Evolutionary conservation across 2,329 filamentous ascomycete species (phyloP).

Genomic region (Ploettnerulaceae sp.): DNA sequence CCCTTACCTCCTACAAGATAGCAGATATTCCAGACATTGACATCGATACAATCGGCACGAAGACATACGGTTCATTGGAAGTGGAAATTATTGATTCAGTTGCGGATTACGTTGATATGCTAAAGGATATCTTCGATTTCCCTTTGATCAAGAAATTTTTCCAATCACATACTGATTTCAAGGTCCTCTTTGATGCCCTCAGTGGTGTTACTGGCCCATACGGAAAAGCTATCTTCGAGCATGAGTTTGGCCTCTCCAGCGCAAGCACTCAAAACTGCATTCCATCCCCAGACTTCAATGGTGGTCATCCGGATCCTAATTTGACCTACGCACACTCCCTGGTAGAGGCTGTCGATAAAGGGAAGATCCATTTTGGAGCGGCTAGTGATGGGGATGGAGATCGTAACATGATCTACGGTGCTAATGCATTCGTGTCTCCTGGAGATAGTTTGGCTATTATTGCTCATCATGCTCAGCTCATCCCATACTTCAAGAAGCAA

Average conservation of each 20-base stretch:
- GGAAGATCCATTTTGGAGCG: constrained; percentile 89
- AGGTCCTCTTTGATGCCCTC: constrained; percentile 92
- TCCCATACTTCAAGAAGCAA: constrained; percentile 97
- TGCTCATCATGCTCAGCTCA: constrained; percentile 90
- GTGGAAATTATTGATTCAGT: constrained; percentile 95
- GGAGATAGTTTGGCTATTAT: constrained; percentile 98
- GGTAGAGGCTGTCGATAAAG: constrained; percentile 88
- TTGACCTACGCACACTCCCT: constrained; percentile 93
- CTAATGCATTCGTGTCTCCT: constrained; percentile 91
- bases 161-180: constrained; percentile 81
- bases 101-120: constrained; percentile 85
- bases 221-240: constrained; percentile 88
- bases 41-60: constrained; percentile 73
- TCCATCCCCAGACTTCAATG: constrained; percentile 91
- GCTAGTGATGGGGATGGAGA: constrained; percentile 96
- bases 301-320: constrained; percentile 96
- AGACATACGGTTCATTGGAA: constrained; percentile 80
- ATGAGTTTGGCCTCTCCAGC: constrained; percentile 78
- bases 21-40: constrained; percentile 83
- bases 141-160: constrained; percentile 94
- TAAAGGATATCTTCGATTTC: constrained; percentile 99
- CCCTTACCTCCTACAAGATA: constrained; percentile 86
- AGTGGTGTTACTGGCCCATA: constrained; percentile 95
- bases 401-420: constrained; percentile 99
- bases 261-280: constrained; percentile 85